Evolutionary conservation across 805 yeast species (phyloP).

Genomic region (Spathaspora boniae): DNA sequence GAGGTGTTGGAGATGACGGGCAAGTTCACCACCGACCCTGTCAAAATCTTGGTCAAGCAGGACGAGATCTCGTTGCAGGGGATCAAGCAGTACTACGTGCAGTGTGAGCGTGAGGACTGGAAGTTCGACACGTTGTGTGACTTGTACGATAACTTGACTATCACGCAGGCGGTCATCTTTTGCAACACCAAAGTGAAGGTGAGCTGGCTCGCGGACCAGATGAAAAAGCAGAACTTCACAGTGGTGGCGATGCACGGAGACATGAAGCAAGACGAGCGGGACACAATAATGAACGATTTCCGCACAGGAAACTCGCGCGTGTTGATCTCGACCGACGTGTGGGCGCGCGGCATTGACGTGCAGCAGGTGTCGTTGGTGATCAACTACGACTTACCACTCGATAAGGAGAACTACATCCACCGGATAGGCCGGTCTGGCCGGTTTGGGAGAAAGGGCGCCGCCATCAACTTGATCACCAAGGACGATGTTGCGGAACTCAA

Average conservation of each 20-base stretch:
- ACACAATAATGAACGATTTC: slow-evolving; percentile 92
- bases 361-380: slow-evolving; percentile 96
- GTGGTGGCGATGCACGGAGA: slow-evolving; percentile 97
- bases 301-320: slow-evolving; percentile 91
- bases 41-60: slow-evolving; percentile 88
- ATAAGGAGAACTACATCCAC: slow-evolving; percentile 94
- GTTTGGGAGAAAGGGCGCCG: slow-evolving; percentile 98
- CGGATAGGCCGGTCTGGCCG: slow-evolving; percentile 98
- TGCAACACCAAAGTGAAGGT: slow-evolving; percentile 97
- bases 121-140: slow-evolving; percentile 94
- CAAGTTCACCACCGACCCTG: slow-evolving; percentile 91
- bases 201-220: slow-evolving; percentile 79
- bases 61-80: slow-evolving; percentile 95
- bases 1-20: slow-evolving; percentile 90
- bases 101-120: slow-evolving; percentile 90
- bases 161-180: slow-evolving; percentile 96
- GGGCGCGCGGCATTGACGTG: slow-evolving; percentile 98
- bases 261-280: slow-evolving; percentile 93
- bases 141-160: slow-evolving; percentile 88
- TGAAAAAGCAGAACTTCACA: slow-evolving; percentile 79
- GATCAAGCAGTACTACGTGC: slow-evolving; percentile 85
- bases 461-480: slow-evolving; percentile 86
- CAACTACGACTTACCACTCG: slow-evolving; percentile 89
- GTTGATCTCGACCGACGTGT: slow-evolving; percentile 91
- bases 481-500: slow-evolving; percentile 72